Base-by-base conservation (phyloP, 495 filamentous ascomycete genomes). In the Trypethelium eluteriae region DNA sequence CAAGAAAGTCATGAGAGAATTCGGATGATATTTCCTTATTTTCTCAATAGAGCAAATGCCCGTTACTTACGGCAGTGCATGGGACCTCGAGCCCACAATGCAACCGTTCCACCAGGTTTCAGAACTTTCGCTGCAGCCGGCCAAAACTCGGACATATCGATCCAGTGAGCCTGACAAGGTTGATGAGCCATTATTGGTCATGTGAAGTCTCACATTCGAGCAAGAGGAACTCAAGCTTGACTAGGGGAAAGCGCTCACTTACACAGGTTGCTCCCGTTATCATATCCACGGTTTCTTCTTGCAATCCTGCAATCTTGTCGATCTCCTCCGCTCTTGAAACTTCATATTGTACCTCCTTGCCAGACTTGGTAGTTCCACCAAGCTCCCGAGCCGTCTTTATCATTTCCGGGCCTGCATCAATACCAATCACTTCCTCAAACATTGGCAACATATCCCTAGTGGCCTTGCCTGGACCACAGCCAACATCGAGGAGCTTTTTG, bases 61-160 rank as follows among this genome's bases (percentile, higher is more conserved):
- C 25, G 25, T 7, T 32, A 74, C 76, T 0, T 71, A 72, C 66
- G 64, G 66, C 70, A 61, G 59, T 75, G 73, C 0, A 73, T 41
- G 0, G 62, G 57, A 2, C 69, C 53, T 9, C 49, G 65, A 16
- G 73, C 75, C 84, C 84, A 88, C 2, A 87, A 39, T 0, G 81
- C 82, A 3, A 87, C 81, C 0, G 78, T 87, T 12, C 84, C 85
- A 3, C 82, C 81, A 3, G 81, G 81, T 66, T 79, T 81, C 38
- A 89, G 74, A 2, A 81, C 73, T n/a, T 80, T 76, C 0, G 86
- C 86, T 34, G 86, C 76, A 11, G 77, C 78, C 0, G 76, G 74
- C 84, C 86, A 91, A 74, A 86, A 86, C n/a, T 81, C 75, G 6
- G 84, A 71, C 65, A 86, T 80, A 64, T 82, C 78, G 77, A 87